phyloP scores from a whole-genome alignment of 768 basidiomycete genomes.

The Suillus subaureus region DNA sequence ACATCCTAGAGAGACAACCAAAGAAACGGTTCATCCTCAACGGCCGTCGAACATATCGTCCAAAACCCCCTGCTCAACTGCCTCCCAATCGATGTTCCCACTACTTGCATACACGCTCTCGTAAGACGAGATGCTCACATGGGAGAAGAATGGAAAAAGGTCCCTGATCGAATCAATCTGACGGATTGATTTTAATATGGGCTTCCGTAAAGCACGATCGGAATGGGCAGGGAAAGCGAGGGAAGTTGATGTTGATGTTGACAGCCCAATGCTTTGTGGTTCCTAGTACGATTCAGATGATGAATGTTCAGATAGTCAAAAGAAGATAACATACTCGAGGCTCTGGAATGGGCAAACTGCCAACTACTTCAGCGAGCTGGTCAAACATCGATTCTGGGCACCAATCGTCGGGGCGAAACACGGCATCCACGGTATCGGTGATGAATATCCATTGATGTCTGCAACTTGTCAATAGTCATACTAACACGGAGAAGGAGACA shows the following conservation, averaged over 20 bases:
- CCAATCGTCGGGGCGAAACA: constrained; percentile 85
- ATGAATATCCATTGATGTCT: constrained; percentile 99
- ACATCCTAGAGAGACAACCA: constrained; percentile 11
- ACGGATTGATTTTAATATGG: constrained; percentile 66
- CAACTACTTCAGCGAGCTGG: constrained; percentile 80
- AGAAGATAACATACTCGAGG: constrained; percentile 22
- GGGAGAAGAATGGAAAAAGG: constrained; percentile 87
- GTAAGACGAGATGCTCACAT: constrained; percentile 85
- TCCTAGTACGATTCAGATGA: constrained; percentile 20
- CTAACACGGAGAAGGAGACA: constrained; percentile 10
- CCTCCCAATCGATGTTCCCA: constrained; percentile 86
- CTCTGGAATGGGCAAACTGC: constrained; percentile 59
- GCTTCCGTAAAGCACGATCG: constrained; percentile 64
- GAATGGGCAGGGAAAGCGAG: constrained; percentile 33
- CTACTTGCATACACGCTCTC: constrained; percentile 87
- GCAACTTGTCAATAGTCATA: constrained; percentile 14
- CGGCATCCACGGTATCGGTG: constrained; percentile 95
- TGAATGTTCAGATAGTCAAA: neutral
- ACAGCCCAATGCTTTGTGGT: constrained; percentile 28
- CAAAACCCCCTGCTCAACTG: constrained; percentile 78
- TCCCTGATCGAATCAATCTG: constrained; percentile 86
- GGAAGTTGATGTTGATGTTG: constrained; percentile 19
- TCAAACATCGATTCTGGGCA: constrained; percentile 89
- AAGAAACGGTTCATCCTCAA: constrained; percentile 27
- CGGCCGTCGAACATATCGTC: constrained; percentile 91